Percentiles rank a stretch among this genome's conserved stretches.
Evolutionary conservation across 805 yeast species (phyloP).

Genomic region (Yarrowia sp.): DNA sequence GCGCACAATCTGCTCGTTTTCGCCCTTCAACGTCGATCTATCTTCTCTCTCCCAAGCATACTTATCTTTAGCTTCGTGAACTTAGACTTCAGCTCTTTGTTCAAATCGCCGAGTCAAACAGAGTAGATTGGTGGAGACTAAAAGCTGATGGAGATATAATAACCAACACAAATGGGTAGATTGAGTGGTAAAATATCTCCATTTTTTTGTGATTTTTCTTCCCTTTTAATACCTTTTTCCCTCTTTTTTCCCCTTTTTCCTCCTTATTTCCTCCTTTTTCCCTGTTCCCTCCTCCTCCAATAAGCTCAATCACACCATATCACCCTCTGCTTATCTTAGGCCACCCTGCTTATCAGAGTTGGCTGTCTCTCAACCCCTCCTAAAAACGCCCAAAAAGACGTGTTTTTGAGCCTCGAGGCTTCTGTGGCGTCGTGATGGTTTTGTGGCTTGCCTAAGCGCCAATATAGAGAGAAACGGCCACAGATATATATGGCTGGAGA

Average conservation of each 20-base stretch:
- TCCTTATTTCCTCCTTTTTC: too few species aligned
- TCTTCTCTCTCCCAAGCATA: too few species aligned
- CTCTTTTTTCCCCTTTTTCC: too few species aligned
- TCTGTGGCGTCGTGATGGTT: constrained; percentile 3
- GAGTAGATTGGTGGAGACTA: not conserved
- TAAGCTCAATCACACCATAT: constrained; percentile 5
- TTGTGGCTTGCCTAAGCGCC: constrained; percentile 24
- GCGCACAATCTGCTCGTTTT: too few species aligned
- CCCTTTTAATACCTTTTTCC: not conserved
- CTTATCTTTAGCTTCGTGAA: too few species aligned
- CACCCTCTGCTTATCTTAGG: not conserved
- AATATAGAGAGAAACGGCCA: not conserved
- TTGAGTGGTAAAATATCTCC: too few species aligned
- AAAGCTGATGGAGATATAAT: too few species aligned
- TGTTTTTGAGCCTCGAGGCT: not conserved
- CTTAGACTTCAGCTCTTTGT: not conserved
- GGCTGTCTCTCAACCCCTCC: too few species aligned
- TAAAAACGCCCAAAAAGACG: too few species aligned
- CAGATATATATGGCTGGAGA: not conserved
- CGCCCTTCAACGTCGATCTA: too few species aligned
- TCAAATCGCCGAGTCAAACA: not conserved
- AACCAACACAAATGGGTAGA: too few species aligned
- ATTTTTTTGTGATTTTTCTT: too few species aligned
- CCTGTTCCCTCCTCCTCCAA: not conserved
- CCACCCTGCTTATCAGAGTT: not conserved